Percentiles rank a stretch among this genome's conserved stretches.
Conservation (phyloP, 345 rosid species). For the Populus nigra region DNA sequence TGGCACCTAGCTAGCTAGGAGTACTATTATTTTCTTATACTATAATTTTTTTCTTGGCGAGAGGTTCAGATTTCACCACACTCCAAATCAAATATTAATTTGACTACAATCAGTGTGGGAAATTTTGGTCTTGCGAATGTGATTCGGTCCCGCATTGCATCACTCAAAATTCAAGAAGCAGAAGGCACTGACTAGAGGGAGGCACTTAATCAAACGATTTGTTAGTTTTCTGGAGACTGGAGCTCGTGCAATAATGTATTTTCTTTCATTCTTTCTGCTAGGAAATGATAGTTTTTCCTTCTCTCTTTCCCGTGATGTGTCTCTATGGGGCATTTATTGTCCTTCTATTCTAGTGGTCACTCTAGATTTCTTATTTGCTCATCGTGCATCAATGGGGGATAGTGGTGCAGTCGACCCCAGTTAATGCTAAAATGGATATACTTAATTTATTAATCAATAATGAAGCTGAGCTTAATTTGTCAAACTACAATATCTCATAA, state of each 20-base stretch:
- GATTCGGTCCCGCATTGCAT: conserved; percentile 6
- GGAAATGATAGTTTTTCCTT: not conserved
- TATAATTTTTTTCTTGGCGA: not conserved
- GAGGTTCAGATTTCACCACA: not conserved
- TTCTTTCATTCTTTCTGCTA: not conserved
- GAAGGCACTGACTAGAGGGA: not conserved
- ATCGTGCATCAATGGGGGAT: not conserved
- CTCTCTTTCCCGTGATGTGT: not conserved
- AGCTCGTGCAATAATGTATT: not conserved
- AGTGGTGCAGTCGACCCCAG: not conserved
- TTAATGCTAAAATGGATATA: not conserved
- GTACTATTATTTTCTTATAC: not conserved
- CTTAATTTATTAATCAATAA: not conserved
- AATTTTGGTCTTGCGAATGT: not conserved
- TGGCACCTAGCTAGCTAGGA: not conserved
- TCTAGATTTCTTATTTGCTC: no score
- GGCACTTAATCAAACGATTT: conserved; percentile 1
- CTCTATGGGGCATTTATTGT: not conserved
- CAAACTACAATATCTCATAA: no score
- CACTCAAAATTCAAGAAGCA: not conserved
- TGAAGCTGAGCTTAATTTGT: not conserved
- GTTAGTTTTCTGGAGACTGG: conserved; percentile 1
- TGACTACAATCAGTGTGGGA: not conserved
- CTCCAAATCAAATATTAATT: not conserved
- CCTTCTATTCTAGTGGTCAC: not conserved